Percentiles rank a stretch among this genome's conserved stretches.
phyloP scores from a whole-genome alignment of 306 rosid species.

The Prunus mume region DNA sequence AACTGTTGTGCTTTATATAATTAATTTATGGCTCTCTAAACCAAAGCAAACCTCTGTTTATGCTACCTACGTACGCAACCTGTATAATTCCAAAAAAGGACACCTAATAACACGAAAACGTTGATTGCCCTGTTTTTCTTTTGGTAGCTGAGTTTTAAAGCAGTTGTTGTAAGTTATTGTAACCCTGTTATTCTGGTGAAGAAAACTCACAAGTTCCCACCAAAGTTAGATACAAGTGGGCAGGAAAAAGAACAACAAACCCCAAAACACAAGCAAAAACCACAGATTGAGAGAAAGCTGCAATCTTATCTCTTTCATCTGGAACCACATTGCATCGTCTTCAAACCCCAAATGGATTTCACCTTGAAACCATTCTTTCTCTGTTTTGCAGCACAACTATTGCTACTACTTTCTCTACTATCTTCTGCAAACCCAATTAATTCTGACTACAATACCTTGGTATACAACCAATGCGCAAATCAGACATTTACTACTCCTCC shows the following conservation, averaged over 20 bases:
- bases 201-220: background rate
- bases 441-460: conserved; percentile 36
- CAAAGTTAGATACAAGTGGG: conserved; percentile 48
- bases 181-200: background rate
- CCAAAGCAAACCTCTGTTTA: background rate
- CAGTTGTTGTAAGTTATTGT: background rate
- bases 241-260: conserved; percentile 23
- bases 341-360: conserved; percentile 5
- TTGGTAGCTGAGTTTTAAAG: background rate
- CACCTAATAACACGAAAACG: background rate
- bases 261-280: background rate
- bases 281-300: background rate
- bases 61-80: background rate
- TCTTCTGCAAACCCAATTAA: conserved; percentile 28
- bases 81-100: background rate
- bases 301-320: background rate
- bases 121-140: background rate
- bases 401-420: background rate
- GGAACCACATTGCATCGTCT: background rate
- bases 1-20: too few relatives aligned
- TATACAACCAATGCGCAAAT: conserved; percentile 53
- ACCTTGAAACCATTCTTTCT: conserved; percentile 20
- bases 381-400: conserved; percentile 9
- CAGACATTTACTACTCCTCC: conserved; percentile 23
- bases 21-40: too few relatives aligned